Percentiles rank a stretch among this genome's conserved stretches.
These are phyloP conservation scores for Vaccinium corymbosum DNA, from an alignment of 148 eudicot species.

Conservation along the genomic window DNA sequence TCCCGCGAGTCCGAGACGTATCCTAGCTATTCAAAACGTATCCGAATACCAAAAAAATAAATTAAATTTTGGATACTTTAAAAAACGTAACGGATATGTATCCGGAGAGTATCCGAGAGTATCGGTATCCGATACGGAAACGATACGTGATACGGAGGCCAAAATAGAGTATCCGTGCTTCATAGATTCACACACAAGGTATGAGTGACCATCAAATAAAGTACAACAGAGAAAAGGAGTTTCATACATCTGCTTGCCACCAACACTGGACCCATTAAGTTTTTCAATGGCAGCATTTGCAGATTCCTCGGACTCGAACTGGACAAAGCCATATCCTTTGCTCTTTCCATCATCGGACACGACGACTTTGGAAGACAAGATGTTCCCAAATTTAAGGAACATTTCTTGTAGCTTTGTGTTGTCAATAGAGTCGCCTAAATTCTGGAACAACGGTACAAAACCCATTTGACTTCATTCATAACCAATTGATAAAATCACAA, in stretches of 20 bases:
- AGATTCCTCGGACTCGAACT: constrained; percentile 55
- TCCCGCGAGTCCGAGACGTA: too few relatives aligned
- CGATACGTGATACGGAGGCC: too few relatives aligned
- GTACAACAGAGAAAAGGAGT: constrained; percentile 1
- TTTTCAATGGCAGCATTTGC: constrained; percentile 64
- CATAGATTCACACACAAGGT: not conserved
- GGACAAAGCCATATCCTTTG: constrained; percentile 75
- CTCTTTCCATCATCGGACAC: constrained; percentile 65
- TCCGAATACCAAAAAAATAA: too few relatives aligned
- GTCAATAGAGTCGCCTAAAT: constrained; percentile 53
- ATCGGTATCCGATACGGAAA: too few relatives aligned
- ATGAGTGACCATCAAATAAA: not conserved
- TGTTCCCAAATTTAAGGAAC: constrained; percentile 52
- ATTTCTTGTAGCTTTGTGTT: constrained; percentile 55
- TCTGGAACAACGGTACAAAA: constrained; percentile 37
- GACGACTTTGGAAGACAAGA: constrained; percentile 68
- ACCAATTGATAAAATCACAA: not conserved
- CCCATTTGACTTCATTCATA: not conserved
- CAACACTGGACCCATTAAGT: constrained; percentile 46
- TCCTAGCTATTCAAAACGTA: too few relatives aligned
- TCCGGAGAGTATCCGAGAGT: too few relatives aligned
- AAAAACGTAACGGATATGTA: too few relatives aligned
- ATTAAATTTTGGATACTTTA: too few relatives aligned
- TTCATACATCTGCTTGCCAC: constrained; percentile 66
- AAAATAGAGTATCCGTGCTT: too few relatives aligned